phyloP scores from a whole-genome alignment of 352 stramenopile genomes.

The Phytophthora aleatoria region DNA sequence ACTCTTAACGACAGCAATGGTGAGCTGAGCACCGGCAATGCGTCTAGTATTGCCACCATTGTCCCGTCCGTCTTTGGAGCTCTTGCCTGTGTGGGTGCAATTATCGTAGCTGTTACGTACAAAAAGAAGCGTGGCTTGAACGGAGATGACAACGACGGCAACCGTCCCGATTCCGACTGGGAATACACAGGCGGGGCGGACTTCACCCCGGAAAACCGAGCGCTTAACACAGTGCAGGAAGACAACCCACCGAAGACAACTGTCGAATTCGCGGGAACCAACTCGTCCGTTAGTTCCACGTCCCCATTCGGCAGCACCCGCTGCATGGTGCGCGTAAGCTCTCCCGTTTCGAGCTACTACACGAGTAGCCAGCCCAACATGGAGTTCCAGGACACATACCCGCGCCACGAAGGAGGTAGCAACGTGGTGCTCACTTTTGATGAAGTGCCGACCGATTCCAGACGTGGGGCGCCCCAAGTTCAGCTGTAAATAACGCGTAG shows the following conservation, averaged over 20 bases:
- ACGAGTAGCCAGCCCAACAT: constrained; percentile 35
- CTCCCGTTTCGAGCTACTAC: constrained; percentile 21
- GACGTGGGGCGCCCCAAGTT: constrained; percentile 26
- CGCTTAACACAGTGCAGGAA: constrained; percentile 20
- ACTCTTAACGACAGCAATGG: constrained; percentile 20
- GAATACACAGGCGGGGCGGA: constrained; percentile 32
- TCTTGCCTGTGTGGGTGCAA: constrained; percentile 41
- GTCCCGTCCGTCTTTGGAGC: constrained; percentile 33
- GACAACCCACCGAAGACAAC: constrained; percentile 7
- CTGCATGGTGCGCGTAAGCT: constrained; percentile 37
- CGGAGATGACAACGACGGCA: neutral
- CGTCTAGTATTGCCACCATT: constrained; percentile 11
- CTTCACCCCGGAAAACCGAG: constrained; percentile 35
- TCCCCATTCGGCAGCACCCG: constrained; percentile 30
- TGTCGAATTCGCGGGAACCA: constrained; percentile 23
- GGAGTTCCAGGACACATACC: constrained; percentile 28
- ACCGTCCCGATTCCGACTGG: constrained; percentile 24
- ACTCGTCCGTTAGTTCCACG: constrained; percentile 20
- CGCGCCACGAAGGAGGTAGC: constrained; percentile 21
- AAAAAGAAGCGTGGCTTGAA: constrained; percentile 36
- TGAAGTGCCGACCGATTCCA: constrained; percentile 22
- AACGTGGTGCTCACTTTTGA: constrained; percentile 38
- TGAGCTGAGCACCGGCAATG: neutral
- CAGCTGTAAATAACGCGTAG: constrained; percentile 35
- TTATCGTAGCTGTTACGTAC: constrained; percentile 50